Base-by-base conservation (phyloP, 2,329 filamentous ascomycete genomes). In the Dactylella cylindrospora region DNA sequence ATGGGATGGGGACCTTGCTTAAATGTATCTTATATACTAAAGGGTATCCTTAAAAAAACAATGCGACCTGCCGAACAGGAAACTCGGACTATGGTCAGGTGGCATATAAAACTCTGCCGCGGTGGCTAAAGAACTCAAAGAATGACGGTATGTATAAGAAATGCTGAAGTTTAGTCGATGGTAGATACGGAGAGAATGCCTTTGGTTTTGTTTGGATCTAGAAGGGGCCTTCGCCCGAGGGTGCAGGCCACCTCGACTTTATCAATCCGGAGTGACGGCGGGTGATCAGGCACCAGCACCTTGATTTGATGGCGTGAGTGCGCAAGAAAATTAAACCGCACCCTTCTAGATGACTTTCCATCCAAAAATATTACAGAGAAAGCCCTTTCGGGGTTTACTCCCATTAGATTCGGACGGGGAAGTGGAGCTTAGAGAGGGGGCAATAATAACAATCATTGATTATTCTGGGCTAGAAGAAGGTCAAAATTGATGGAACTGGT, bases 251-350 rank as follows among this genome's bases (percentile, higher is more conserved):
- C 36, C 57, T 54, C 41, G 31, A 32, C 43, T 62, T 62, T 62
- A 62, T 62, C 57, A 52, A 40, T 54, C 38, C 28, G 47, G 39
- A 38, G 49, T 49, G 49, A 44, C 36, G 31, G 49, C 49, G 49
- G 43, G 31, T 50, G 36, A 54, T 44, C 57, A 62, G 57, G 57
- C 57, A 62, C 57, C 57, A 54, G 49, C 43, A 43, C 50, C 23
- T 45, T 49, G 47, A 49, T 45, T 50, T 49, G 57, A 62, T 54
- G 35, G n/a, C n/a, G n/a, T 38, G 19, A 44, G 20, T 43, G 22
- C 26, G 39, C 44, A 60, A 60, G 32, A 40, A 51, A 60, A 40
- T 33, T 60, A 32, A 31, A 50, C 23, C n/a, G 26, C 19, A 40
- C 22, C 28, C 23, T 47, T 25, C 40, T 54, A 32, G 41, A 39